phyloP scores from a whole-genome alignment of 2,329 filamentous ascomycete species.

The Xylariaceae sp. region DNA sequence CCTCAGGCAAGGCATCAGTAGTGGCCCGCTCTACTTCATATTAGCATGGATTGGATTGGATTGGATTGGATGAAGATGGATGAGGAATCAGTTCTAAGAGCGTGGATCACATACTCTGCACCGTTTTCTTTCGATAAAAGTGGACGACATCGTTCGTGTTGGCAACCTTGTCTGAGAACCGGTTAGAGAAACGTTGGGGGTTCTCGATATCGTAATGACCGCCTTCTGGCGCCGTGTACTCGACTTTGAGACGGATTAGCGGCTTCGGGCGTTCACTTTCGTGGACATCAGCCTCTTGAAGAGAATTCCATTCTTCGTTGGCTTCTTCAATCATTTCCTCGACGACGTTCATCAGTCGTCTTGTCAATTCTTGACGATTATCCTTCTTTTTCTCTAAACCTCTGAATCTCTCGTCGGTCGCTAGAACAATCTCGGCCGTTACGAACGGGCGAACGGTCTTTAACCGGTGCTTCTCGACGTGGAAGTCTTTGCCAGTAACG shows the following conservation, averaged over 20 bases:
- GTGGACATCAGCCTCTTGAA: constrained; percentile 60
- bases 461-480: constrained; percentile 71
- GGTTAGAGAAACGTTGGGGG: constrained; percentile 89
- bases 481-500: constrained; percentile 77
- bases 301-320: constrained; percentile 69
- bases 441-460: constrained; percentile 89
- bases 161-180: constrained; percentile 83
- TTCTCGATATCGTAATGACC: constrained; percentile 89
- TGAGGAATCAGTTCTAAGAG: background rate
- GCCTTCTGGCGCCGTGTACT: constrained; percentile 79
- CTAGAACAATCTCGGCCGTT: constrained; percentile 73
- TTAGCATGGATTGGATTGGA: constrained; percentile 12
- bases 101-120: constrained; percentile 36
- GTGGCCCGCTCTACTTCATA: constrained; percentile 33
- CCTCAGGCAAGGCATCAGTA: constrained; percentile 55
- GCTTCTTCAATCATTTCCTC: constrained; percentile 85
- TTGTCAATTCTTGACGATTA: constrained; percentile 74
- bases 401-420: constrained; percentile 69
- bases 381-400: constrained; percentile 74
- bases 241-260: constrained; percentile 82
- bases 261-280: constrained; percentile 66
- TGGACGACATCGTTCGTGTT: constrained; percentile 92
- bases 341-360: constrained; percentile 69
- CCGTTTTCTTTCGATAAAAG: constrained; percentile 84
- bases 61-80: no score